These are phyloP conservation scores for Fraxinus cuspidata DNA, from an alignment of 257 asterid genomes.

Conservation along the genomic window DNA sequence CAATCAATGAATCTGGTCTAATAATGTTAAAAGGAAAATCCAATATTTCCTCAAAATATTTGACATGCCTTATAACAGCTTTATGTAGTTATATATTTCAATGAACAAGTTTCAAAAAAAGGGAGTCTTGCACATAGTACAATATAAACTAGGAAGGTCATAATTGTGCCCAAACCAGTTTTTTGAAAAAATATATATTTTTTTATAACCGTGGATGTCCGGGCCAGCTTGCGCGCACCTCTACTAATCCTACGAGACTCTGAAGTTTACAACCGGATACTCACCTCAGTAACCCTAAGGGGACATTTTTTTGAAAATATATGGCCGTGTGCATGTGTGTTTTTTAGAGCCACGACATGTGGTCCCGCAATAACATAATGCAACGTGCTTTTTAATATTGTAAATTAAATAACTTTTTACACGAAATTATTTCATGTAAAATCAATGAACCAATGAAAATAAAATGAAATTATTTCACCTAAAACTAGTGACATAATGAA, in stretches of 20 bases:
- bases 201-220: too few relatives aligned
- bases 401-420: background rate
- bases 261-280: too few relatives aligned
- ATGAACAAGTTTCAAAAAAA: background rate
- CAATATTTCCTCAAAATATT: background rate
- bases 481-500: background rate
- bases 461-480: background rate
- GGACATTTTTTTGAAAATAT: background rate
- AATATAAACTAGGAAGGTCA: background rate
- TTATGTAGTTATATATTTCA: conserved; percentile 1
- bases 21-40: background rate
- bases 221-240: too few relatives aligned
- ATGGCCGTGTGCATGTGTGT: background rate
- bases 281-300: too few relatives aligned
- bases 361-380: background rate
- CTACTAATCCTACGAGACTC: too few relatives aligned
- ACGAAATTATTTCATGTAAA: background rate
- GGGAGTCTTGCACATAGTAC: background rate
- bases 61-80: conserved; percentile 12
- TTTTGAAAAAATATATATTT: background rate
- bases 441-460: background rate
- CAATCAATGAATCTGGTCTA: conserved; percentile 11
- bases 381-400: background rate
- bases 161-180: background rate
- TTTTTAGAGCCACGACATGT: background rate